Percentiles rank a stretch among this genome's conserved stretches.
phyloP scores from a whole-genome alignment of 306 rosid genomes.

The Pterocarpus macrocarpus region DNA sequence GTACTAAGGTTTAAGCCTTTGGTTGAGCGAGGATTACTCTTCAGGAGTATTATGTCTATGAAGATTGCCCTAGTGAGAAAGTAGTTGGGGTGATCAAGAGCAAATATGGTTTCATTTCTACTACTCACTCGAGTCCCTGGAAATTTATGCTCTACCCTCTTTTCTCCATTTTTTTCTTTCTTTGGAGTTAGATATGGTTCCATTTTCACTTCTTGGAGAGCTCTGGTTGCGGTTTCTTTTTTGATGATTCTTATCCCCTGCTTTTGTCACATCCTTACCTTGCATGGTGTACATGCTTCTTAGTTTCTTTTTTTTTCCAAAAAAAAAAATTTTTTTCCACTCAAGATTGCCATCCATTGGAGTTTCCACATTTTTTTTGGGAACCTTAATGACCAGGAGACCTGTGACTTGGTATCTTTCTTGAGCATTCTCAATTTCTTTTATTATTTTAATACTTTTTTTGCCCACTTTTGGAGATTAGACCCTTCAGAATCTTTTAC shows the following conservation, averaged over 20 bases:
- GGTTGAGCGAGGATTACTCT: not conserved
- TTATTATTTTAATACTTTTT: not conserved
- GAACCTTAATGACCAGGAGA: not conserved
- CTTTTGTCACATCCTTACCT: conserved; percentile 14
- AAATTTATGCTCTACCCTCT: not conserved
- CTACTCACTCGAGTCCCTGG: not conserved
- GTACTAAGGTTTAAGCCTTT: conserved; percentile 1
- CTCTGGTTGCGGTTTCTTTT: not conserved
- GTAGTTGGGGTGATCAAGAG: conserved; percentile 16
- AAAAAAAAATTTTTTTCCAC: not conserved
- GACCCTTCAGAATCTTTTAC: not conserved
- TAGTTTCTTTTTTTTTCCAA: not conserved
- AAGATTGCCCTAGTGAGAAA: not conserved
- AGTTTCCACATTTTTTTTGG: not conserved
- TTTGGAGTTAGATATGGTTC: not conserved
- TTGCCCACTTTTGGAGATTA: not conserved
- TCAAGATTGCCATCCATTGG: not conserved
- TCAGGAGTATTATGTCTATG: not conserved
- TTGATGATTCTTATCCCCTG: not conserved
- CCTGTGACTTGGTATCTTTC: conserved; percentile 11
- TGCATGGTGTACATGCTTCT: not conserved
- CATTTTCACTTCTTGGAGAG: conserved; percentile 9
- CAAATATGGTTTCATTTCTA: conserved; percentile 14
- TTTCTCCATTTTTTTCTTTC: not conserved
- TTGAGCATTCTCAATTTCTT: not conserved